These are phyloP conservation scores for Pelargonium citronellum DNA, from an alignment of 441 rosid genomes.

Conservation along the genomic window DNA sequence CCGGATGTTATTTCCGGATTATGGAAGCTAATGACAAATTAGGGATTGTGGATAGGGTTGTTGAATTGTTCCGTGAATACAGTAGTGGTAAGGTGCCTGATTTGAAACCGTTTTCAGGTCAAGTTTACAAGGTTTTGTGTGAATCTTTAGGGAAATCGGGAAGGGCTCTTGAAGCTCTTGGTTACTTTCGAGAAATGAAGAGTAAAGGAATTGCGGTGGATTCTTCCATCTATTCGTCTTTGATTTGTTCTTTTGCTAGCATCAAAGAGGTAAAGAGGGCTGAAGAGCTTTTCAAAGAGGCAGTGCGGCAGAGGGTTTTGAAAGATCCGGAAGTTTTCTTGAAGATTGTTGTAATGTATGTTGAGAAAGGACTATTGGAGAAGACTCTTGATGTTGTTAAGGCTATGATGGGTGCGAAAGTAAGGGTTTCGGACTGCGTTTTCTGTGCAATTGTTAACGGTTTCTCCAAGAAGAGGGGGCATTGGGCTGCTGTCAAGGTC, in stretches of 20 bases:
- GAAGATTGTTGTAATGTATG: constrained; percentile 61
- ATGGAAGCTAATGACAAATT: constrained; percentile 61
- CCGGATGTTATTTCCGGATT: constrained; percentile 49
- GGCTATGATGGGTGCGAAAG: constrained; percentile 39
- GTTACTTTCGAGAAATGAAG: constrained; percentile 47
- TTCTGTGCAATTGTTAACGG: constrained; percentile 67
- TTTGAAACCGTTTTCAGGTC: constrained; percentile 27
- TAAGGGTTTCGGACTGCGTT: constrained; percentile 64
- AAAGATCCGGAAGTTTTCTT: constrained; percentile 65
- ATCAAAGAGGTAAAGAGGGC: constrained; percentile 32
- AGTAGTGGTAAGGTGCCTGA: constrained; percentile 29
- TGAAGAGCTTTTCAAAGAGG: constrained; percentile 61
- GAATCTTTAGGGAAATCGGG: constrained; percentile 56
- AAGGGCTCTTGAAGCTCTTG: constrained; percentile 55
- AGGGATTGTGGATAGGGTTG: constrained; percentile 43
- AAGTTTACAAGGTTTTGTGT: constrained; percentile 38
- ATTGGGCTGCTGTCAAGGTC: constrained; percentile 38
- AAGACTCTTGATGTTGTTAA: constrained; percentile 49
- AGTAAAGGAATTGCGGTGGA: constrained; percentile 40
- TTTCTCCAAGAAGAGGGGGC: constrained; percentile 54
- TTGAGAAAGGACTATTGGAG: constrained; percentile 50
- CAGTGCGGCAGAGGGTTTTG: constrained; percentile 39
- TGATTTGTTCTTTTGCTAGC: constrained; percentile 52
- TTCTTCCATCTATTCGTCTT: constrained; percentile 42
- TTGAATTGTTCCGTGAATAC: constrained; percentile 52